These are phyloP conservation scores for Bisporella sp. DNA, from an alignment of 2,329 filamentous ascomycete genomes.

Conservation along the genomic window DNA sequence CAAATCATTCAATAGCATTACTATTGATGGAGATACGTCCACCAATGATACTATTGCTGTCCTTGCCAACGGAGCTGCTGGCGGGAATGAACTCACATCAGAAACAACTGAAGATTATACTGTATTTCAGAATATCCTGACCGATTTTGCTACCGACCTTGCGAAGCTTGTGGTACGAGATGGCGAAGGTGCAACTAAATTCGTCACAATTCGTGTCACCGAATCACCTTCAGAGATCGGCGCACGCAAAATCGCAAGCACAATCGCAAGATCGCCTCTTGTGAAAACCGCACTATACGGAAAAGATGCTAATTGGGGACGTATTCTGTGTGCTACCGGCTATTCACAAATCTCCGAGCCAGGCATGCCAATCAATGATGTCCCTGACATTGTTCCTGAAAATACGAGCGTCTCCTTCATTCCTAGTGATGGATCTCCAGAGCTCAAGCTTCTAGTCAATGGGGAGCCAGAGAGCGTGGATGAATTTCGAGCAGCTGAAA, in stretches of 20 bases:
- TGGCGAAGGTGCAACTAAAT: constrained; percentile 96
- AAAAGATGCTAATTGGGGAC: constrained; percentile 97
- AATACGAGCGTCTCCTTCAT: constrained; percentile 74
- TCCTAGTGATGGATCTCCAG: constrained; percentile 67
- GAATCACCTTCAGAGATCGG: constrained; percentile 63
- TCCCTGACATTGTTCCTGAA: constrained; percentile 58
- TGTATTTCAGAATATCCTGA: constrained; percentile 66
- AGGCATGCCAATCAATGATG: constrained; percentile 48
- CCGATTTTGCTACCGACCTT: constrained; percentile 72
- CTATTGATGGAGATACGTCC: constrained; percentile 92
- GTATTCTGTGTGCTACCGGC: constrained; percentile 89
- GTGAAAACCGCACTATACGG: constrained; percentile 98
- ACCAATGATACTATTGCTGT: constrained; percentile 95
- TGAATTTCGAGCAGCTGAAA: constrained; percentile 69
- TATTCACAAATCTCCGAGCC: constrained; percentile 62
- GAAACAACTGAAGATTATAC: constrained; percentile 54
- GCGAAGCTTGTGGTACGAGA: constrained; percentile 92
- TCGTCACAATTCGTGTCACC: constrained; percentile 82
- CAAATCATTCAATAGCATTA: constrained; percentile 92
- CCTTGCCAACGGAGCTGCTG: constrained; percentile 90
- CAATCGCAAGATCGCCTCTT: constrained; percentile 84
- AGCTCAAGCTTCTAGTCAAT: constrained; percentile 69
- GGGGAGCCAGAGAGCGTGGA: constrained; percentile 77
- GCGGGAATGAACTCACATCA: constrained; percentile 55
- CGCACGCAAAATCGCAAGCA: constrained; percentile 73